These are phyloP conservation scores for Ormosia semicastrata DNA, from an alignment of 306 rosid genomes.

Conservation along the genomic window DNA sequence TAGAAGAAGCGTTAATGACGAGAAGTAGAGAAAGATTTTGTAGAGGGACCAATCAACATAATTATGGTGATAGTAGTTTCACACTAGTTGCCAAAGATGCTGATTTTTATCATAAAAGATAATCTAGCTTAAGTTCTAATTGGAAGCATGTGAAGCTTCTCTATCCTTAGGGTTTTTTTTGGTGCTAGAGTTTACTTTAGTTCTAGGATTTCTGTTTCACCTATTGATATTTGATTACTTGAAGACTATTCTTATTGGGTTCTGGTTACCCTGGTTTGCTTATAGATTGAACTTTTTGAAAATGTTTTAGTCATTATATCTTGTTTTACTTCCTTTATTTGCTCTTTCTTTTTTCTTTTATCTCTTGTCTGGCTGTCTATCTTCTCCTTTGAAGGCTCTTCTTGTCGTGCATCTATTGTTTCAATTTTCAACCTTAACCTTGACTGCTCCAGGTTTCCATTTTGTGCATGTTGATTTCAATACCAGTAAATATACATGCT, in stretches of 20 bases:
- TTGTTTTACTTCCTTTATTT: not conserved
- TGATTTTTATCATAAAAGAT: not conserved
- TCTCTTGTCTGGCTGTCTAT: not conserved
- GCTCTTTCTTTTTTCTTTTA: not conserved
- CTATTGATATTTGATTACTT: not conserved
- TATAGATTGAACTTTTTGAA: not conserved
- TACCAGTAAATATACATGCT: not conserved
- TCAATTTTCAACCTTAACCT: too few relatives aligned
- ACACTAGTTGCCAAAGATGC: not conserved
- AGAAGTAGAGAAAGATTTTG: not conserved
- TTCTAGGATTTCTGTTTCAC: not conserved
- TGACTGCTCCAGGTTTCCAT: too few relatives aligned
- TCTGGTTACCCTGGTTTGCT: slow-evolving; percentile 1
- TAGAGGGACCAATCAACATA: not conserved
- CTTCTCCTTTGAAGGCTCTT: not conserved
- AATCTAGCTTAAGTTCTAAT: not conserved
- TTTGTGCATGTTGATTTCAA: not conserved
- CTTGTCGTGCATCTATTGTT: not conserved
- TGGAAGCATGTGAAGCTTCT: not conserved
- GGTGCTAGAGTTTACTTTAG: not conserved
- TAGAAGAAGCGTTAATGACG: not conserved
- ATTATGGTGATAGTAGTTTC: not conserved
- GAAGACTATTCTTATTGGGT: not conserved
- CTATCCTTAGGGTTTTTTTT: not conserved
- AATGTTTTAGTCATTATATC: not conserved